phyloP scores from a whole-genome alignment of 2,329 filamentous ascomycete genomes.

The Diplodia intermedia region DNA sequence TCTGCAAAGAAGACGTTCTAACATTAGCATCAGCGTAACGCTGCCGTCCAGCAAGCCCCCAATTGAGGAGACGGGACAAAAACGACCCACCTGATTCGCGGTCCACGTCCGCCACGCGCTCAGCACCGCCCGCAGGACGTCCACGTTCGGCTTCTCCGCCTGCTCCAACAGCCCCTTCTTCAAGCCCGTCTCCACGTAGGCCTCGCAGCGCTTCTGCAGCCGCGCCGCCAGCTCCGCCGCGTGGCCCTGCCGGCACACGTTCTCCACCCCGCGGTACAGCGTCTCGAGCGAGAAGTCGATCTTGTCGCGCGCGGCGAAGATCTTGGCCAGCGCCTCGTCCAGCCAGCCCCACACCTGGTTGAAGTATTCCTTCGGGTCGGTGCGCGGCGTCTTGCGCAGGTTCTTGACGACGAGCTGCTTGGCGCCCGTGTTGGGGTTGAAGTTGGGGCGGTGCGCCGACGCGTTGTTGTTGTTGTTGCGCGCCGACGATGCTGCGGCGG shows the following conservation, averaged over 20 bases:
- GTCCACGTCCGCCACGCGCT: conserved; percentile 80
- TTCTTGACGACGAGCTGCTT: conserved; percentile 96
- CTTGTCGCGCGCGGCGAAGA: conserved; percentile 71
- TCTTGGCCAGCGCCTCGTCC: conserved; percentile 71
- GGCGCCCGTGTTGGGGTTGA: conserved; percentile 77
- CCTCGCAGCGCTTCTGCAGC: conserved; percentile 70
- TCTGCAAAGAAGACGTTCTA: conserved; percentile 52
- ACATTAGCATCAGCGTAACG: conserved; percentile 32
- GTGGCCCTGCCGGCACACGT: conserved; percentile 81
- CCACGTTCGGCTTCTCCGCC: conserved; percentile 64
- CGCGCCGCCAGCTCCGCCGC: conserved; percentile 71
- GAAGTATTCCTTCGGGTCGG: conserved; percentile 79
- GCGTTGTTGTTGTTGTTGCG: not conserved
- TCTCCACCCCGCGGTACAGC: conserved; percentile 89
- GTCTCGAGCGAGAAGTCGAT: conserved; percentile 75
- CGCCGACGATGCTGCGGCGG: not conserved
- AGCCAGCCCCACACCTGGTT: conserved; percentile 76
- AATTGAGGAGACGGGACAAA: conserved; percentile 4
- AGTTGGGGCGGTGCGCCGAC: conserved; percentile 53
- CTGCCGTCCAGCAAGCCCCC: not conserved
- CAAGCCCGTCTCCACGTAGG: conserved; percentile 65
- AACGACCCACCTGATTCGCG: conserved; percentile 69
- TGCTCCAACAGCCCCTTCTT: conserved; percentile 65
- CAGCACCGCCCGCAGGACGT: conserved; percentile 67
- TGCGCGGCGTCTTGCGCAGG: conserved; percentile 69